A percentile compares a stretch with the other conserved stretches of the same genome.
Evolutionary conservation across 2,329 filamentous ascomycete genomes (phyloP).

Genomic region (Rhexocercosporidium sp.): DNA sequence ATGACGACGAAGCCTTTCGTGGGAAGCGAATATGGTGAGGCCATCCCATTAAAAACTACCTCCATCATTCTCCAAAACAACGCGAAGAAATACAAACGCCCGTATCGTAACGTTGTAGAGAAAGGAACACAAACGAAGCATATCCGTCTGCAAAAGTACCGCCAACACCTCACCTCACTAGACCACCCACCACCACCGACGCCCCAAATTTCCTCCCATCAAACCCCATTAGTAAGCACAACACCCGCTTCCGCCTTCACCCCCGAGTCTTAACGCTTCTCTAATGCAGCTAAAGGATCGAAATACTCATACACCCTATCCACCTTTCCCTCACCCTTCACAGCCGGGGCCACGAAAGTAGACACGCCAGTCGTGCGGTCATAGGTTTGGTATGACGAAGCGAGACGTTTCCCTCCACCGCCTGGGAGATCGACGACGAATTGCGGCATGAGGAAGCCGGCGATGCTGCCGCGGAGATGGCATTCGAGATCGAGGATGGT

Average conservation of each 20-base stretch:
- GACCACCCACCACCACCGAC: background rate
- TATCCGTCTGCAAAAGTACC: background rate
- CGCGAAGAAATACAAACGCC: background rate
- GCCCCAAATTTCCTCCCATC: background rate
- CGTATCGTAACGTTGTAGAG: background rate
- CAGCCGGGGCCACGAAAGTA: conserved; percentile 59
- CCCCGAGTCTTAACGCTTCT: background rate
- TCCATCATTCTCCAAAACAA: too few relatives aligned
- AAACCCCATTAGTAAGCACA: background rate
- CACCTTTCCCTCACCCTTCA: conserved; percentile 52
- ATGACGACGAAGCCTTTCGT: too few relatives aligned
- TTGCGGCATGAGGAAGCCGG: conserved; percentile 65
- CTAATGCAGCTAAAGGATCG: conserved; percentile 49
- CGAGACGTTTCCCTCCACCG: conserved; percentile 66
- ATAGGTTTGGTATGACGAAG: conserved; percentile 58
- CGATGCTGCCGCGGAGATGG: conserved; percentile 62
- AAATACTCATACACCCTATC: conserved; percentile 60
- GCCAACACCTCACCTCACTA: background rate
- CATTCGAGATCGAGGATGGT: conserved; percentile 64
- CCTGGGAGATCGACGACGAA: conserved; percentile 69
- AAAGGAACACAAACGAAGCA: background rate
- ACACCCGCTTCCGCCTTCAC: background rate
- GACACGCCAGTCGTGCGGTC: conserved; percentile 58
- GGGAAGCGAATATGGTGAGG: too few relatives aligned
- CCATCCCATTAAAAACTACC: too few relatives aligned